A percentile compares a stretch with the other conserved stretches of the same genome.
Evolutionary conservation across 2,329 filamentous ascomycete species (phyloP).

Genomic region (Xylariaceae sp.): DNA sequence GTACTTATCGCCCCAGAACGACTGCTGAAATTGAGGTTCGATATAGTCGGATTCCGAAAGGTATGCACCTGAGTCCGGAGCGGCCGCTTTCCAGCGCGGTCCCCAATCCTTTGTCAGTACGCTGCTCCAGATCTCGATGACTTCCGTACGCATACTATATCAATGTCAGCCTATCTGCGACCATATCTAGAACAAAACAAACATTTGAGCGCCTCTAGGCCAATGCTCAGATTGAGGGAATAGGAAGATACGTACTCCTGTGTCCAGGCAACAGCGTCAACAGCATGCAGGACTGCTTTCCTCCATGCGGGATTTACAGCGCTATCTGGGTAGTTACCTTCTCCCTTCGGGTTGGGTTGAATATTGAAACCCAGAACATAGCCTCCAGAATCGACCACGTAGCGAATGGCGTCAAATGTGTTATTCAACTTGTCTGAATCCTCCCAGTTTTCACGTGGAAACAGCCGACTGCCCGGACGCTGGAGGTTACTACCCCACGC

Average conservation of each 20-base stretch:
- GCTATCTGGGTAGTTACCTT: constrained; percentile 29
- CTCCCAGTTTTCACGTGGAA: constrained; percentile 40
- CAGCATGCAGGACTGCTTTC: constrained; percentile 28
- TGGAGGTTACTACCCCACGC: constrained; percentile 31
- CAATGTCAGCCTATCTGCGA: background rate
- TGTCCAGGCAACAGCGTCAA: constrained; percentile 19
- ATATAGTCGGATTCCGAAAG: constrained; percentile 35
- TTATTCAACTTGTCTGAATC: constrained; percentile 32
- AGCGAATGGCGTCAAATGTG: constrained; percentile 35
- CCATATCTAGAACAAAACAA: background rate
- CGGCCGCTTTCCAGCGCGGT: constrained; percentile 20
- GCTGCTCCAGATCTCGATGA: constrained; percentile 25
- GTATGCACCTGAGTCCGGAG: constrained; percentile 26
- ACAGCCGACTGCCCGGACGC: constrained; percentile 38
- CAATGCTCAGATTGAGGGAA: background rate
- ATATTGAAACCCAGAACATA: constrained; percentile 30
- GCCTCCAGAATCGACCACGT: constrained; percentile 32
- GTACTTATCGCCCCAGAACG: constrained; percentile 38
- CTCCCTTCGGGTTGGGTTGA: constrained; percentile 22
- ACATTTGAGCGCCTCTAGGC: too few relatives aligned
- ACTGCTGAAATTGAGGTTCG: constrained; percentile 36
- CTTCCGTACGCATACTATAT: constrained; percentile 25
- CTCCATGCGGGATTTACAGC: constrained; percentile 40
- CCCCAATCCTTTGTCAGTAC: constrained; percentile 26
- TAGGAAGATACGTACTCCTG: constrained; percentile 14